Evolutionary conservation across 78 protist species (phyloP), one percentile per base, ranked within the genome.

Genomic region (Dictyostelium firmibasis): DNA sequence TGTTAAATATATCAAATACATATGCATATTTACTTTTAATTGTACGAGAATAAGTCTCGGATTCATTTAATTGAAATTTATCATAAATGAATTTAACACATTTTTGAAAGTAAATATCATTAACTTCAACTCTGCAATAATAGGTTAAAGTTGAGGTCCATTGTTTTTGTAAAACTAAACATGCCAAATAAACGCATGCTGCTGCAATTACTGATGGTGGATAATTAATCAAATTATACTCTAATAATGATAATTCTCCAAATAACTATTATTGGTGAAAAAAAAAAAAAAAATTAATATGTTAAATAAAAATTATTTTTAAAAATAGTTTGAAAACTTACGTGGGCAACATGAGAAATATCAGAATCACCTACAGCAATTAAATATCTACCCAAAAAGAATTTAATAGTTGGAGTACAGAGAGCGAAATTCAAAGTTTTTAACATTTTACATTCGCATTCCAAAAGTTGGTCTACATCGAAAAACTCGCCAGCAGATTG

Each of bases 401-500:
- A 92, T 41, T 92, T 92, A 9, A 77, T 47, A 25, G 96, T 92
- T 31, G 96, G 92, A 13, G 92, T 31, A 3, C 81, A 44, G 7
- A 92, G 81, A 13, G 38, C 0, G 70, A 92, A 92, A 29, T 62
- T 44, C 23, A 92, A 75, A 25, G 77, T 85, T 41, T 92, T 83
- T 18, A 92, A 84, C 36, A 92, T 62, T 31, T 75, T 9, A 10
- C 67, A 67, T 62, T 92, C 96, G n/a, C 72, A 77, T 16, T 78
- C 96, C 27, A 92, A 53, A 10, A 96, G 57, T 47, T 96, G 91
- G 5, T 43, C 83, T 3, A 60, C 20, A n/a, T 77, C 69, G 84
- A 97, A 97, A 31, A 95, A 85, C 85, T 86, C 88, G 64, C 93
- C 98, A 0, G 98, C 83, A 35, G 97, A 91, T 92, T 50, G 81